Evolutionary conservation across 202 grass and related monocot species (phyloP), one percentile per base, ranked within the genome.

Genomic region (Zizania palustris): DNA sequence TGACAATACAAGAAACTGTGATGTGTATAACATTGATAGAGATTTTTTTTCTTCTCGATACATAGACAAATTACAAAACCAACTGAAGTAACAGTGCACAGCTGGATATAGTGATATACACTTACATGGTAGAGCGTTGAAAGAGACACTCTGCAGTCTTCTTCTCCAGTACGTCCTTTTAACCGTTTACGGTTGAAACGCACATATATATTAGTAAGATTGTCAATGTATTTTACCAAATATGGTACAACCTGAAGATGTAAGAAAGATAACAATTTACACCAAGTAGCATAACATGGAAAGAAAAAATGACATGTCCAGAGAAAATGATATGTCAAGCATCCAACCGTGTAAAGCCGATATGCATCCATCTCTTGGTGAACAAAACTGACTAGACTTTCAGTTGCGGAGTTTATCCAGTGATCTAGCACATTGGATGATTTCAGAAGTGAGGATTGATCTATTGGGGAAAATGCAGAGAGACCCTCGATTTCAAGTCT

Each of bases 101-200:
- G 36, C 76, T 72, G 21, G 20, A 84, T 50, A 67, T 42, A 28
- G 28, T 28, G 28, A 28, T 28, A 7, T 66, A 37, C 71, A 83
- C 79, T 73, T 99, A 99, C 96, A 87, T 99, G 85, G 37, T 91
- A 96, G 16, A 99, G 85, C 10, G 92, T 96, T 44, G 96, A 96
- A 81, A 99, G 92, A 71, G 96, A 99, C 49, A 89, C 82, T 78
- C 74, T 96, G 86, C 92, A 93, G 78, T 99, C 96, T 73, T 86
- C 96, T 90, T 99, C 92, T 81, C 96, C 96, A 85, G 92, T 99
- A n/a, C 96, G 85, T 56, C 96, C 96, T 82, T 99, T 99, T 65
- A 99, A 63, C 38, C 96, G 89, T 74, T 95, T 99, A 69, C 96
- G 96, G 37, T 96, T 99, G 64, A 99, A 99, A 64, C 92, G 89